Evolutionary conservation across 2,329 filamentous ascomycete genomes (phyloP), one percentile per base, ranked within the genome.

Genomic region (Sporothrix pseudoabietina): DNA sequence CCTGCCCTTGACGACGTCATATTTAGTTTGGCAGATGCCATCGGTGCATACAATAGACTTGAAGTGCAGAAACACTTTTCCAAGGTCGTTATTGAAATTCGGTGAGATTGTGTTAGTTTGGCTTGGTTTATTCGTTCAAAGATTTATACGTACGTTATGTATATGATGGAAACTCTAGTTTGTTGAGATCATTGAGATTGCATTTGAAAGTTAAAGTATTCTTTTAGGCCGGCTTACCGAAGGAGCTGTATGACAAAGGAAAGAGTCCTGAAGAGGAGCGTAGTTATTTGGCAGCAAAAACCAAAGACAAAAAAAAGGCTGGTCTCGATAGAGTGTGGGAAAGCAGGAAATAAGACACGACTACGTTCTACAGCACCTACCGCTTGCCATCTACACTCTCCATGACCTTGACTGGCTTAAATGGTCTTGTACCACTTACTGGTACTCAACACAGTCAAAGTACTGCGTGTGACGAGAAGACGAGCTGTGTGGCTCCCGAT

Each of bases 41-140:
- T 78, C 74, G 81, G 83, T 72, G 87, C 87, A 0, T 89, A 87
- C 78, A 80, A 87, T 72, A 86, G 88, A 74, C 84, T 87, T 83
- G 86, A 83, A 84, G 83, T 80, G 32, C 81, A 87, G 78, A 85
- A 84, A 76, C 87, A 89, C 77, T 83, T 88, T 72, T 87, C 87
- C 69, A 89, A 89, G 79, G 76, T 89, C 59, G 80, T 80, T 2
- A 85, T 89, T 76, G 84, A 74, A 61, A 72, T 72, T 74, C 52
- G n/a, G n/a, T 52, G 12, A 52, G 16, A 1, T 52, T 52, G 6
- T 12, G 4, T 2, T 19, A 6, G n/a, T 16, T 6, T 52, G n/a
- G 47, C 19, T 52, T 6, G 47, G 26, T 26, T n/a, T 16, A 52
- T 52, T 19, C n/a, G 7, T 16, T 52, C 7, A 52, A 52, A 19